Base-by-base conservation (phyloP, 495 filamentous ascomycete genomes). In the Tuber brumale region DNA sequence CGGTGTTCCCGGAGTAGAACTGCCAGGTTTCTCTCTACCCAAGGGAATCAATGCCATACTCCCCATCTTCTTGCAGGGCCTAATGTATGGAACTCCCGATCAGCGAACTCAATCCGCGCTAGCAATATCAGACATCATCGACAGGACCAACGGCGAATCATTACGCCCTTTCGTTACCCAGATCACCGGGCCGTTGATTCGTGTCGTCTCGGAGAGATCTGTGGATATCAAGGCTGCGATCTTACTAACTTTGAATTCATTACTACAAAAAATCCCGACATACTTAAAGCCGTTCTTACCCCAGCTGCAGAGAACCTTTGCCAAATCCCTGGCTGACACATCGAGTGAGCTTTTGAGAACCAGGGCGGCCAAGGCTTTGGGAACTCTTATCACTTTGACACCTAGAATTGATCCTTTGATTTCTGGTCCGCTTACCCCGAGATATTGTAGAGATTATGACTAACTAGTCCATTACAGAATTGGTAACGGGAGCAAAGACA, bases 41-140 rank as follows among this genome's bases (percentile, higher is more conserved):
- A 99, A 98, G 89, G 95, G 95, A 74, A 97, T 99, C 88, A 97
- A 93, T 83, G 93, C 96, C 74, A 91, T 99, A 76, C 85, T 99
- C 70, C 96, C 96, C 5, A 97, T 99, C 80, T 98, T 99, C 89
- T 85, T 98, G 78, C 95, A 99, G 82, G 95, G 95, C 85, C 88
- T 99, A 77, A 95, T 98, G 90, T 97, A 98, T 81, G 95, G 95
- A 75, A 94, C 91, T 27, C 84, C 91, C 18, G 96, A 99, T 7
- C 96, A 98, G 85, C 88, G 94, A 82, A 95, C 92, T 23, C 92
- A 97, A 82, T 89, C 95, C 61, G 96, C 96, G 74, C 87, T 99
- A 70, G 95, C 92, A 12, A 97, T 99, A 78, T 95, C 93, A 4
- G 96, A 99, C 82, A 92, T 99, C 78, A 90, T 98, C 79, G 96